A percentile compares a stretch with the other conserved stretches of the same genome.
phyloP scores from a whole-genome alignment of 75 land plant species.

The Adiantum capillusveneris region DNA sequence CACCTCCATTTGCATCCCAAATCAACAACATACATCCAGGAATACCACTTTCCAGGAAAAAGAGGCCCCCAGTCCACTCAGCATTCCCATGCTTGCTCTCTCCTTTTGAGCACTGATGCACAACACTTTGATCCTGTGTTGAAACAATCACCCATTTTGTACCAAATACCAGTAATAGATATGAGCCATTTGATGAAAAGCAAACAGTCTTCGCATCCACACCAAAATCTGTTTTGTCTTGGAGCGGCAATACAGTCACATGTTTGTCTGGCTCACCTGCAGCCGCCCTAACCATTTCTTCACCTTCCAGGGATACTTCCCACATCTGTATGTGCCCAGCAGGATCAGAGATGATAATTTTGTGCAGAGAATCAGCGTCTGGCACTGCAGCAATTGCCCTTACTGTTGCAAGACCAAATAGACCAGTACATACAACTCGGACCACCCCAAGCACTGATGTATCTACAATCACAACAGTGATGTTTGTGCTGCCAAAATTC shows the following conservation, averaged over 20 bases:
- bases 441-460: constrained; percentile 47
- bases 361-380: constrained; percentile 9
- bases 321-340: constrained; percentile 40
- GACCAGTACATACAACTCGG: constrained; percentile 58
- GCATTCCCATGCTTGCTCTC: too few relatives aligned
- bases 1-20: constrained; percentile 2
- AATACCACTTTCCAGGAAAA: neutral
- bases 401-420: constrained; percentile 36
- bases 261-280: neutral
- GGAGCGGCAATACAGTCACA: neutral
- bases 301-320: neutral
- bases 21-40: neutral
- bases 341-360: constrained; percentile 36
- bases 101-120: constrained; percentile 26
- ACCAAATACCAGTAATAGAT: constrained; percentile 35
- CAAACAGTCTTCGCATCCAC: constrained; percentile 27
- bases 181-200: constrained; percentile 29
- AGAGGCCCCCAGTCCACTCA: neutral
- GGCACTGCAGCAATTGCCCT: constrained; percentile 39
- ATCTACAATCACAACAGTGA: constrained; percentile 57
- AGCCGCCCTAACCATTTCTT: neutral
- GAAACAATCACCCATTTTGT: constrained; percentile 40
- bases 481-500: constrained; percentile 18
- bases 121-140: constrained; percentile 11
- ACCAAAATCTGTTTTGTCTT: neutral